A percentile compares a stretch with the other conserved stretches of the same genome.
Conservation (phyloP, 768 basidiomycete genomes). For the Lactarius vividus region DNA sequence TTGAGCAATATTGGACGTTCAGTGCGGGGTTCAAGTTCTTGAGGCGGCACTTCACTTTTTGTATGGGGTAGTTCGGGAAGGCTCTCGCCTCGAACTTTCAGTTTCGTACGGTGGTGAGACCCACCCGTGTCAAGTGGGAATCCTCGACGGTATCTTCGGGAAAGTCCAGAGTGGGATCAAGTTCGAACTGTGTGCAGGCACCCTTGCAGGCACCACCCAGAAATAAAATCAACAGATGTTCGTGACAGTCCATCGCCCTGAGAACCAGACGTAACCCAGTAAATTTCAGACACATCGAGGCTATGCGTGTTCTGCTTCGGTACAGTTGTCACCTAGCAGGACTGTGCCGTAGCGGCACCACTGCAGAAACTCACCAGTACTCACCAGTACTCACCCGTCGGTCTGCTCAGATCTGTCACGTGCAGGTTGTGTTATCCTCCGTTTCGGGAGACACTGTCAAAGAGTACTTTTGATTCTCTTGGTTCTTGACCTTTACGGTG, state of each 20-base stretch:
- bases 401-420: too few relatives aligned
- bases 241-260: too few relatives aligned
- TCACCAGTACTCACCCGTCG: too few relatives aligned
- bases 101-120: not conserved
- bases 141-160: constrained; percentile 65
- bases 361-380: too few relatives aligned
- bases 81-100: not conserved
- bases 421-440: too few relatives aligned
- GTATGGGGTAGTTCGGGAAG: not conserved
- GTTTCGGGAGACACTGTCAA: too few relatives aligned
- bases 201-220: too few relatives aligned
- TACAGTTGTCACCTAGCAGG: not conserved
- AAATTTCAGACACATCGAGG: not conserved
- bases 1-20: constrained; percentile 56
- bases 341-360: too few relatives aligned
- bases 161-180: constrained; percentile 72
- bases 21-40: constrained; percentile 66
- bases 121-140: constrained; percentile 37
- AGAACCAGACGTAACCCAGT: not conserved
- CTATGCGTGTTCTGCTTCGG: not conserved
- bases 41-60: constrained; percentile 73
- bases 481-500: too few relatives aligned
- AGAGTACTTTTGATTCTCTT: too few relatives aligned
- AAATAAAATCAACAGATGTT: too few relatives aligned
- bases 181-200: constrained; percentile 29